These are phyloP conservation scores for Camelina hispida DNA, from an alignment of 345 rosid species.

Conservation along the genomic window DNA sequence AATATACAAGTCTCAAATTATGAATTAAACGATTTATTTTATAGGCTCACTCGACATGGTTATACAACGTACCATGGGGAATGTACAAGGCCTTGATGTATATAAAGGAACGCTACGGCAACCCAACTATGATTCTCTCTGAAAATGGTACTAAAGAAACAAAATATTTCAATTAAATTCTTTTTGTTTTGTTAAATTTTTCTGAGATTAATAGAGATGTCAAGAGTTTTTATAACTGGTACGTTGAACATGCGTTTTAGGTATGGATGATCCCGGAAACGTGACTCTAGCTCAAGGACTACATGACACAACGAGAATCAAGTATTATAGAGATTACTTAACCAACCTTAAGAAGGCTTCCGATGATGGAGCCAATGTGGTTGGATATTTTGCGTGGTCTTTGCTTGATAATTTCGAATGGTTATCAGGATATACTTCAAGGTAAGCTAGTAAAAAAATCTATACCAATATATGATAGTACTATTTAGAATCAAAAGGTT, in stretches of 20 bases:
- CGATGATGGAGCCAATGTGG: constrained; percentile 81
- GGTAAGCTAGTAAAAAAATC: constrained; percentile 35
- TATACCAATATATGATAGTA: neutral
- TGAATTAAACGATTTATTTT: constrained; percentile 18
- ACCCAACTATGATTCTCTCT: constrained; percentile 78
- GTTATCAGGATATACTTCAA: constrained; percentile 88
- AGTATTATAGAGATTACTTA: constrained; percentile 73
- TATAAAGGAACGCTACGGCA: constrained; percentile 86
- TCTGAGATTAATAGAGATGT: neutral
- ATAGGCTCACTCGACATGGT: constrained; percentile 90
- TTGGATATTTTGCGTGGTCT: constrained; percentile 96
- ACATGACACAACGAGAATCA: constrained; percentile 79
- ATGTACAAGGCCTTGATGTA: constrained; percentile 88
- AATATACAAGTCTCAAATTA: neutral
- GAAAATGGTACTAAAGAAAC: constrained; percentile 73
- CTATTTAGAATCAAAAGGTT: neutral
- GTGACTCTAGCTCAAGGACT: constrained; percentile 68
- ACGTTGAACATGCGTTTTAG: constrained; percentile 40
- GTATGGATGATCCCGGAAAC: constrained; percentile 95
- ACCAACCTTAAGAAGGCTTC: constrained; percentile 82
- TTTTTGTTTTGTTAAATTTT: neutral
- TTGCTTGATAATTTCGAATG: constrained; percentile 97
- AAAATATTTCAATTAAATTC: neutral
- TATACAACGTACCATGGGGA: constrained; percentile 97
- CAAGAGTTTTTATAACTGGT: neutral